A percentile compares a stretch with the other conserved stretches of the same genome.
Evolutionary conservation across 2,329 filamentous ascomycete species (phyloP).

Genomic region (Polychaeton citri): DNA sequence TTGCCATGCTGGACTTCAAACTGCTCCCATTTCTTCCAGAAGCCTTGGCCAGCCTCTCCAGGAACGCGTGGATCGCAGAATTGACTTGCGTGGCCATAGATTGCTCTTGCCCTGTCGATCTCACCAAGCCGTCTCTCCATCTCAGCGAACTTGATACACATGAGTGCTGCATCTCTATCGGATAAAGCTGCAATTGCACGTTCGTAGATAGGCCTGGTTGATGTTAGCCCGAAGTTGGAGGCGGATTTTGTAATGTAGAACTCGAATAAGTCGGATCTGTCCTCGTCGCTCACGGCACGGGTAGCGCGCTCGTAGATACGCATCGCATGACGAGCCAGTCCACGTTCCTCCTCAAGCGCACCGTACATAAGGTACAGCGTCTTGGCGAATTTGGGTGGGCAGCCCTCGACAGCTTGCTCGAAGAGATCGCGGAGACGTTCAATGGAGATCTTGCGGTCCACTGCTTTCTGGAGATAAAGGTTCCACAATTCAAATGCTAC

Average conservation of each 20-base stretch:
- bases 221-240: conserved; percentile 92
- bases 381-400: conserved; percentile 91
- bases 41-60: conserved; percentile 40
- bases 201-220: conserved; percentile 91
- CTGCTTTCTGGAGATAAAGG: conserved; percentile 90
- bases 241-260: conserved; percentile 99
- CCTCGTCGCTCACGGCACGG: conserved; percentile 84
- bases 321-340: conserved; percentile 92
- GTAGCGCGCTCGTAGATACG: conserved; percentile 97
- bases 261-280: conserved; percentile 94
- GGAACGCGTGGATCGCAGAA: conserved; percentile 93
- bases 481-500: conserved; percentile 99
- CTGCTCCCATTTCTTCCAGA: conserved; percentile 94
- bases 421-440: conserved; percentile 90
- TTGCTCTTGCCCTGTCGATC: conserved; percentile 86
- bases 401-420: conserved; percentile 90
- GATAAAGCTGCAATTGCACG: conserved; percentile 87
- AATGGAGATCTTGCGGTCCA: conserved; percentile 90
- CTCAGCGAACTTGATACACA: conserved; percentile 98
- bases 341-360: conserved; percentile 88
- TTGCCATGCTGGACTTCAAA: conserved; percentile 98
- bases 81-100: conserved; percentile 92
- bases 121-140: conserved; percentile 88
- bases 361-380: conserved; percentile 97
- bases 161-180: conserved; percentile 83